Base-by-base conservation (phyloP, 176 grass and related monocot species). In the Poa pratensis region DNA sequence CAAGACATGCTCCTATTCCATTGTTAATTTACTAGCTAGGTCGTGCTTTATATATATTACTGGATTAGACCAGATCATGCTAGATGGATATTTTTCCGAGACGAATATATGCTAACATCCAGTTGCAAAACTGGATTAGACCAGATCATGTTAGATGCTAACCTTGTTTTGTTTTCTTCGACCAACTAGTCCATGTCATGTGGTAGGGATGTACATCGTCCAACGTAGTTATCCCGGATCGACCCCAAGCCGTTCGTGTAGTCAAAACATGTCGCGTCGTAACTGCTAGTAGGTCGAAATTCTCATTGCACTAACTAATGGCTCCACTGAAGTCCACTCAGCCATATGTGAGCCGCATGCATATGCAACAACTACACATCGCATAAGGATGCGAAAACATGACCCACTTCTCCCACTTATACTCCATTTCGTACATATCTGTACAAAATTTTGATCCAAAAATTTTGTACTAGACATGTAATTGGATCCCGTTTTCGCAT, bases 321-420 rank as follows among this genome's bases (percentile, higher is more conserved):
- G 69, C 61, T 69, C 75, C 67, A 87, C 88, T 87, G 79, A 60
- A 67, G 8, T 73, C 73, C 79, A 72, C 73, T 82, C 84, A 26
- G 71, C 34, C 15, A 76, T 81, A 10, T 58, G 59, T 37, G 34
- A 51, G 69, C 12, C 5, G 20, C 22, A 61, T 26, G 58, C 58
- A 13, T 8, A 46, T 46, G 43, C 80, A 79, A 39, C 50, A 57
- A 39, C 50, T 35, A n/a, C n/a, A n/a, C n/a, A n/a, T n/a, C n/a
- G n/a, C n/a, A n/a, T n/a, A n/a, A n/a, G n/a, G n/a, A n/a, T n/a
- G n/a, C n/a, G n/a, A n/a, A n/a, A n/a, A n/a, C n/a, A n/a, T n/a
- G n/a, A n/a, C n/a, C n/a, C n/a, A n/a, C n/a, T n/a, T n/a, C n/a
- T n/a, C n/a, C n/a, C n/a, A n/a, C n/a, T n/a, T n/a, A n/a, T n/a